Percentiles rank a stretch among this genome's conserved stretches.
Conservation (phyloP, 2,329 filamentous ascomycete genomes). For the Fusarium multiceps region DNA sequence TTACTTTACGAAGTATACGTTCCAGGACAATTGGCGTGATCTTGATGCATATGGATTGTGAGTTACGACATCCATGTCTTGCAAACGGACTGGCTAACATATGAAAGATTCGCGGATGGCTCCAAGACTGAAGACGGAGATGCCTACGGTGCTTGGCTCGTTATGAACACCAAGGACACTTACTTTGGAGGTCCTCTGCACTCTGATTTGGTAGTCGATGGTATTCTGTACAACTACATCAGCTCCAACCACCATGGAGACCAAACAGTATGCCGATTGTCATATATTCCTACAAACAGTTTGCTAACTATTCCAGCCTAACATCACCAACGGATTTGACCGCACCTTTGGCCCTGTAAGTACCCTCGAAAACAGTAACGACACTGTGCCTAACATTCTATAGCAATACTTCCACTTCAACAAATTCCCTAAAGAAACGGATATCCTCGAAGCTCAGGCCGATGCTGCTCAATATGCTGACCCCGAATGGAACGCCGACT, state of each 20-base stretch:
- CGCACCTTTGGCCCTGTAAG: constrained; percentile 69
- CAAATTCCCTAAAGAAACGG: constrained; percentile 57
- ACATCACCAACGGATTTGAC: constrained; percentile 73
- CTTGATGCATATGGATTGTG: constrained; percentile 66
- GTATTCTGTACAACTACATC: constrained; percentile 73
- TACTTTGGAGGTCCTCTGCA: constrained; percentile 72
- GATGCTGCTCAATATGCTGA: constrained; percentile 65
- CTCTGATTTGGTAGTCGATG: constrained; percentile 72
- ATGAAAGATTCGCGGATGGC: constrained; percentile 50
- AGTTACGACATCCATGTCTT: neutral
- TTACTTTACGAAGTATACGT: constrained; percentile 76
- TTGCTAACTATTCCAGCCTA: constrained; percentile 54
- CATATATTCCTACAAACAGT: fast-evolving
- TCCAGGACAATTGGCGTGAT: constrained; percentile 67
- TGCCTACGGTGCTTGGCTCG: constrained; percentile 70
- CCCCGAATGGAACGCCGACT: constrained; percentile 66
- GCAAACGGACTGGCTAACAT: constrained; percentile 3
- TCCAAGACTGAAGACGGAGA: constrained; percentile 59
- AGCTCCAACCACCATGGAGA: constrained; percentile 72
- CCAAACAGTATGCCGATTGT: constrained; percentile 53
- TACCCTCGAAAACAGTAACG: no score
- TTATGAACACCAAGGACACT: constrained; percentile 72
- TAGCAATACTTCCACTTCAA: constrained; percentile 72
- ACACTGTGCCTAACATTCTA: neutral
- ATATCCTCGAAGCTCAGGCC: constrained; percentile 60